A percentile compares a stretch with the other conserved stretches of the same genome.
Conservation (phyloP, 2,329 filamentous ascomycete genomes). For the Trichoderma atroviride region DNA sequence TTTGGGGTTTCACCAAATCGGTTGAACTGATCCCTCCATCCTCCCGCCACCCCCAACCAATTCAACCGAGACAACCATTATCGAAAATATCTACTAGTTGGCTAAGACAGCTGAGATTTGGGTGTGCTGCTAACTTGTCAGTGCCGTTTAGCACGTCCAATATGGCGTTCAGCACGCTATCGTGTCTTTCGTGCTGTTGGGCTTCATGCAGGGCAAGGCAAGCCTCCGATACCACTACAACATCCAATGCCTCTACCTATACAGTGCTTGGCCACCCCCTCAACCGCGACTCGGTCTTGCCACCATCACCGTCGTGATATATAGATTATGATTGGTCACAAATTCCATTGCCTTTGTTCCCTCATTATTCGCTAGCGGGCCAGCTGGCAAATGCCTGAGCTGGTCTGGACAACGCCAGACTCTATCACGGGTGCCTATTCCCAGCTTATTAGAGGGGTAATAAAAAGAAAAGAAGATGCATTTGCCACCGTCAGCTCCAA, state of each 20-base stretch:
- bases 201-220: neutral
- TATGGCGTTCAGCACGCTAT: neutral
- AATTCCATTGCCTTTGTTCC: neutral
- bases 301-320: constrained; percentile 3
- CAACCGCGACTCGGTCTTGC: constrained; percentile 12
- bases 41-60: constrained; percentile 8
- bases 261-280: constrained; percentile 12
- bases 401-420: constrained; percentile 16
- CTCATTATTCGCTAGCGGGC: constrained; percentile 1
- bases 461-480: constrained; percentile 1
- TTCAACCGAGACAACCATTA: constrained; percentile 5
- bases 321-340: constrained; percentile 6
- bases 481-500: constrained; percentile 18
- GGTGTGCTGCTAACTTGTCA: constrained; percentile 13
- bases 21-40: constrained; percentile 6
- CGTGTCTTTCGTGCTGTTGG: neutral
- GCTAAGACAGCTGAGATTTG: neutral
- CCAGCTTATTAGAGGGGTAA: neutral
- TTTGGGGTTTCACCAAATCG: constrained; percentile 6
- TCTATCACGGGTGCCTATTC: neutral
- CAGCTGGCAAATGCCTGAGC: constrained; percentile 9
- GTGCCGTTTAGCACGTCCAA: neutral
- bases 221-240: neutral
- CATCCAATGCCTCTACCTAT: neutral
- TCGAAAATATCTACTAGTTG: neutral